Evolutionary conservation across 805 yeast genomes (phyloP), one percentile per base, ranked within the genome.

Genomic region (Myxozyma mucilagina): DNA sequence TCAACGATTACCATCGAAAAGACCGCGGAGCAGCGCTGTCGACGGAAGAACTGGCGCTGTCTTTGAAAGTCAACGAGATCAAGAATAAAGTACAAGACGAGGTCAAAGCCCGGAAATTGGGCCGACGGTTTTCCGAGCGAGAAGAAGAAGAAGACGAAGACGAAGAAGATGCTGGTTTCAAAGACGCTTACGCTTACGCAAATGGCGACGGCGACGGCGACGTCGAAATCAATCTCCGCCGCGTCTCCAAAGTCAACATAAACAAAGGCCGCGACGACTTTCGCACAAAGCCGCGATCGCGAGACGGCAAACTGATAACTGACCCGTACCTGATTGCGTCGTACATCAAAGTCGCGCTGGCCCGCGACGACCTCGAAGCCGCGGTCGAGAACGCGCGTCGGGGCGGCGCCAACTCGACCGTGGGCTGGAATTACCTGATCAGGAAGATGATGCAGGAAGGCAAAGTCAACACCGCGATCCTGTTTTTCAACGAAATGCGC

Each of bases 381-480:
- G 62, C 62, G 1, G 10, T 53, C 18, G 55, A 39, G 14, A 47
- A 47, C 18, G 62, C 62, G n/a, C 51, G 50, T 9, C 48, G 36
- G 11, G 62, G 56, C n/a, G 47, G 39, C 13, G 49, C 31, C 8
- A 32, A 38, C 20, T 20, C 56, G 4, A 52, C 63, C 13, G 63
- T 59, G n/a, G 63, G 60, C 0, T 63, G 67, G 67, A 63, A 63
- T 31, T 31, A 44, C 50, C 45, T 63, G 16, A 56, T 63, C 29
- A 38, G 38, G 4, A 38, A 51, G 24, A 31, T 29, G 35, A 34
- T 63, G 48, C 41, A 42, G 8, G 36, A 57, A 14, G 41, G 36
- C 1, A 41, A 44, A 38, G 59, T 57, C 32, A 44, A 43, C 8
- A 24, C 45, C 1, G 63, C 66, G 8, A 14, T 62, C 13, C 7